These are phyloP conservation scores for Nidula microcarpa DNA, from an alignment of 768 basidiomycete genomes.

Conservation along the genomic window DNA sequence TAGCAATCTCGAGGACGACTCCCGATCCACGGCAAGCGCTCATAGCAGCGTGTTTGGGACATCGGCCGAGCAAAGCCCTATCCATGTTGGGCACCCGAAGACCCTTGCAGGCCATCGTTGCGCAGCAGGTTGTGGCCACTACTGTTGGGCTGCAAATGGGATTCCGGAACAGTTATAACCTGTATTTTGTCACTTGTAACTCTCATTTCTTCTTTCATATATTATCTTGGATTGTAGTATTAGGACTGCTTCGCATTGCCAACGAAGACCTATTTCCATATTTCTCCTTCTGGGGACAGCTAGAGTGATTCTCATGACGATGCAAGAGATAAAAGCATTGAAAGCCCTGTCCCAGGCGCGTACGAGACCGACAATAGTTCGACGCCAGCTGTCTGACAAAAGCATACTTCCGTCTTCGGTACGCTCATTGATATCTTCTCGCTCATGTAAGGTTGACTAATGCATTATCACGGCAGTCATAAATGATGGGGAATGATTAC, in stretches of 20 bases:
- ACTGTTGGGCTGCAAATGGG: conserved; percentile 60
- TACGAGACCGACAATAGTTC: too few species aligned
- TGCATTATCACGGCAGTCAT: background rate
- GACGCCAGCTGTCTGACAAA: too few species aligned
- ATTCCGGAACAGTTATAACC: conserved; percentile 10
- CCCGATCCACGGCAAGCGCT: conserved; percentile 12
- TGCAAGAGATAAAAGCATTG: too few species aligned
- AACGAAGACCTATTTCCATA: too few species aligned
- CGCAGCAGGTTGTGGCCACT: conserved; percentile 81
- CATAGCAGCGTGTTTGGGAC: conserved; percentile 14
- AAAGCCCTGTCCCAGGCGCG: too few species aligned
- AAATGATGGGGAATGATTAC: background rate
- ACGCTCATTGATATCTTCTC: conserved; percentile 23
- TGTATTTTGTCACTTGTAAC: background rate
- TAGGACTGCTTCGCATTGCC: too few species aligned
- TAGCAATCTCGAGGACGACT: conserved; percentile 18
- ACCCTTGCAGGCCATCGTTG: conserved; percentile 58
- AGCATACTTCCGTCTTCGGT: too few species aligned
- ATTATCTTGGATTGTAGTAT: background rate
- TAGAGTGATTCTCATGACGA: too few species aligned
- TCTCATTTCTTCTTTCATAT: background rate
- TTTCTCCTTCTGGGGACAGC: too few species aligned
- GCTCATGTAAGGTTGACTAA: conserved; percentile 5
- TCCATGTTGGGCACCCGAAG: conserved; percentile 5
- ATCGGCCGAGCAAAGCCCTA: conserved; percentile 13